Evolutionary conservation across 176 grass and related monocot genomes (phyloP).

Genomic region (Bonia amplexicaulis): DNA sequence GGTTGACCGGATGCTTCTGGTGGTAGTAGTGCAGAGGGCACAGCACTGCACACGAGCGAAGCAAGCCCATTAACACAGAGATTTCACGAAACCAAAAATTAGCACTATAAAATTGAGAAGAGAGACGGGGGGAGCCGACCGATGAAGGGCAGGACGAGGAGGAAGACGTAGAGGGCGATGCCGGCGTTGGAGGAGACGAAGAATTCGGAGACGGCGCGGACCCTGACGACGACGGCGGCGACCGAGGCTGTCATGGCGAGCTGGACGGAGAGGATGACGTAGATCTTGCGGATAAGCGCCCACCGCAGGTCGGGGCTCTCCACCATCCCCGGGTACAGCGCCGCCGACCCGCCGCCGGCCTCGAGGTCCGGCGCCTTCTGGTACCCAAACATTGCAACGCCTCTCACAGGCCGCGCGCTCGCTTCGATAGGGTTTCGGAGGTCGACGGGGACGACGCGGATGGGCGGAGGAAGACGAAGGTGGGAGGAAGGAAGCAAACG

Average conservation of each 20-base stretch:
- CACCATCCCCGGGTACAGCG: conserved; percentile 70
- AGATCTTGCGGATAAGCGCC: conserved; percentile 92
- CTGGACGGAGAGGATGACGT: conserved; percentile 69
- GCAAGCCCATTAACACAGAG: neutral
- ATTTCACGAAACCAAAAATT: neutral
- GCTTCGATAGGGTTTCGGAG: conserved; percentile 25
- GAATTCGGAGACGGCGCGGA: conserved; percentile 61
- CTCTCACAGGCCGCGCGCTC: neutral
- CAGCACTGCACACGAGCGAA: conserved; percentile 41
- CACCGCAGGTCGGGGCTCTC: conserved; percentile 83
- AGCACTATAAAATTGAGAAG: neutral
- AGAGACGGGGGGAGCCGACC: neutral
- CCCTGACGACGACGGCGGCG: conserved; percentile 58
- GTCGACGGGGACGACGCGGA: neutral
- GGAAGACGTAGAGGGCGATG: conserved; percentile 59
- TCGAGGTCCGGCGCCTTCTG: conserved; percentile 54
- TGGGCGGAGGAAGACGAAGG: neutral
- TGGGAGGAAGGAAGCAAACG: neutral
- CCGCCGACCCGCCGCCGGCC: conserved; percentile 25
- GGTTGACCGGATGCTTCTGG: conserved; percentile 76
- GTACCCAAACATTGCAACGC: conserved; percentile 25
- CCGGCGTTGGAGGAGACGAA: conserved; percentile 76
- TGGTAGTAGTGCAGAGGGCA: conserved; percentile 57
- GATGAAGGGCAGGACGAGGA: conserved; percentile 65
- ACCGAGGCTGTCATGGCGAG: conserved; percentile 71